These are phyloP conservation scores for Priceomyces melissophilus DNA, from an alignment of 805 yeast genomes.

Conservation along the genomic window DNA sequence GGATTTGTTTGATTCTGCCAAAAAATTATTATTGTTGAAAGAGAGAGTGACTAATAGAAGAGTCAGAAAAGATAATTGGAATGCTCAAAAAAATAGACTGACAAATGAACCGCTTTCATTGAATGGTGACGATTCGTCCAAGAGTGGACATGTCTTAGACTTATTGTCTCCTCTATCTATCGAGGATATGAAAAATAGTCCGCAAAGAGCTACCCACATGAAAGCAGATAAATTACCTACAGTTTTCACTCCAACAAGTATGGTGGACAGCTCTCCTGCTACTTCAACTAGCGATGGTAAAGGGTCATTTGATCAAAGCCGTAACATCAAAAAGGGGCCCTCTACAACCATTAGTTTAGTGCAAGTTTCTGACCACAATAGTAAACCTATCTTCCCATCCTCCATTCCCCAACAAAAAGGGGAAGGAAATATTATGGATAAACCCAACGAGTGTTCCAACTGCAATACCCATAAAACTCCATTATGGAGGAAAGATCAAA, in stretches of 20 bases:
- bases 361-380: constrained; percentile 9
- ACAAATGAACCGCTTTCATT: constrained; percentile 2
- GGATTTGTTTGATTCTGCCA: constrained; percentile 42
- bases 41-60: constrained; percentile 39
- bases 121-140: not conserved
- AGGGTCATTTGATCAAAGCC: not conserved
- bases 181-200: constrained; percentile 31
- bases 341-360: constrained; percentile 13
- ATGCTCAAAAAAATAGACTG: constrained; percentile 19
- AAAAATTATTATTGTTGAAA: constrained; percentile 35
- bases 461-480: constrained; percentile 62
- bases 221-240: constrained; percentile 4
- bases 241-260: constrained; percentile 29
- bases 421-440: constrained; percentile 5
- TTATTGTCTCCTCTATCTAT: constrained; percentile 39
- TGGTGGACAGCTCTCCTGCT: constrained; percentile 17
- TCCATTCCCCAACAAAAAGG: constrained; percentile 15
- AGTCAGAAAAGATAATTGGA: constrained; percentile 29
- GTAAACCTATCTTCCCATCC: constrained; percentile 14
- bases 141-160: constrained; percentile 23
- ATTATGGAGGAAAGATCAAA: constrained; percentile 58
- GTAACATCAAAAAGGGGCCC: constrained; percentile 17
- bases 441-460: constrained; percentile 47
- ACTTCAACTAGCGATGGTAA: not conserved
- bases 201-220: constrained; percentile 4